Conservation (phyloP, 257 asterid genomes). For the Solanum appendiculatum region DNA sequence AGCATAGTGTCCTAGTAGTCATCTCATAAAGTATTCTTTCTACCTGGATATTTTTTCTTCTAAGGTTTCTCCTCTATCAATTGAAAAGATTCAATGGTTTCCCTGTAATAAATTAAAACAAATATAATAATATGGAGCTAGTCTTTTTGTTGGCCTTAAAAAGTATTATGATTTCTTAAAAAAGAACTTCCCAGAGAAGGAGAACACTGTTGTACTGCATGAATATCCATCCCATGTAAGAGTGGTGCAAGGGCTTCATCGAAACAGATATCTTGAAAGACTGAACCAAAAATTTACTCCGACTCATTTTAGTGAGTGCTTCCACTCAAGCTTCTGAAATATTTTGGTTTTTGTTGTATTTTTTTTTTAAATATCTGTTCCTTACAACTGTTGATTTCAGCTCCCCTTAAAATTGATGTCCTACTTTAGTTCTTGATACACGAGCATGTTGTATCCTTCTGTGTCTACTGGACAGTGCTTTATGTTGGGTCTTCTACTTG, state of each 20-base stretch:
- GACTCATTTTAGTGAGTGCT: background rate
- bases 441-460: background rate
- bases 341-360: background rate
- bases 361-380: background rate
- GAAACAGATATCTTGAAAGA: background rate
- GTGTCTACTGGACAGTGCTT: background rate
- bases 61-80: background rate
- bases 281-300: background rate
- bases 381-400: background rate
- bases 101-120: background rate
- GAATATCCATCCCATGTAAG: background rate
- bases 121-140: background rate
- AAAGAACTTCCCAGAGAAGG: background rate
- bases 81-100: background rate
- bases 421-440: background rate
- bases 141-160: background rate
- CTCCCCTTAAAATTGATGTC: background rate
- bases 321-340: background rate
- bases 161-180: background rate
- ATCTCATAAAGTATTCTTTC: background rate
- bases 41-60: background rate
- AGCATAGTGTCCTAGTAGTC: background rate
- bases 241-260: background rate
- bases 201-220: background rate
- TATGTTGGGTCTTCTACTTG: conserved; percentile 9